Conservation (phyloP, 441 rosid species). For the Gossypium schwendimanii region DNA sequence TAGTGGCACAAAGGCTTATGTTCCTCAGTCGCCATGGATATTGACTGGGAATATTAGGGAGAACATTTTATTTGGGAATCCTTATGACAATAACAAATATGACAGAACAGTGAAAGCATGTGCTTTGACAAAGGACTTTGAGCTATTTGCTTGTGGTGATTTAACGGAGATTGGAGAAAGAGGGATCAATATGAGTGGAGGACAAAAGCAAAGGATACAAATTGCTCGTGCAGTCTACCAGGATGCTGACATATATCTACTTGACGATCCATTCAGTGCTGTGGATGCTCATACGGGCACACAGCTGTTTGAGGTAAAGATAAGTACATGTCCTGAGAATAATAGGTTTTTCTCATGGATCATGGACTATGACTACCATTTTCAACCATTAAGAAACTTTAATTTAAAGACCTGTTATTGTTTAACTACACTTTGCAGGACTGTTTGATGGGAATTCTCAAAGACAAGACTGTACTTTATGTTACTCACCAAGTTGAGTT, state of each 20-base stretch:
- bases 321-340: background rate
- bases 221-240: slow-evolving; percentile 94
- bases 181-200: slow-evolving; percentile 98
- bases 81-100: slow-evolving; percentile 46
- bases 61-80: slow-evolving; percentile 80
- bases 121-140: slow-evolving; percentile 77
- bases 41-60: slow-evolving; percentile 81
- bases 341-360: background rate
- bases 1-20: slow-evolving; percentile 85
- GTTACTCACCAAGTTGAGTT: slow-evolving; percentile 99
- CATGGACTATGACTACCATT: background rate
- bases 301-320: slow-evolving; percentile 68
- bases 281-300: slow-evolving; percentile 96
- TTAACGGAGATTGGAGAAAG: slow-evolving; percentile 93
- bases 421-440: slow-evolving; percentile 41
- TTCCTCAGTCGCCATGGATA: slow-evolving; percentile 94
- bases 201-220: slow-evolving; percentile 96
- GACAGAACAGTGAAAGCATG: slow-evolving; percentile 63
- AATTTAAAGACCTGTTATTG: background rate
- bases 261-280: slow-evolving; percentile 97
- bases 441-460: slow-evolving; percentile 84
- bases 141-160: slow-evolving; percentile 73
- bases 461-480: slow-evolving; percentile 71
- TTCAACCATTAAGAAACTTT: background rate
- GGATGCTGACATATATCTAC: slow-evolving; percentile 84